A percentile compares a stretch with the other conserved stretches of the same genome.
Evolutionary conservation across 352 stramenopile genomes (phyloP).

Genomic region (Phytophthora pseudosyringae): DNA sequence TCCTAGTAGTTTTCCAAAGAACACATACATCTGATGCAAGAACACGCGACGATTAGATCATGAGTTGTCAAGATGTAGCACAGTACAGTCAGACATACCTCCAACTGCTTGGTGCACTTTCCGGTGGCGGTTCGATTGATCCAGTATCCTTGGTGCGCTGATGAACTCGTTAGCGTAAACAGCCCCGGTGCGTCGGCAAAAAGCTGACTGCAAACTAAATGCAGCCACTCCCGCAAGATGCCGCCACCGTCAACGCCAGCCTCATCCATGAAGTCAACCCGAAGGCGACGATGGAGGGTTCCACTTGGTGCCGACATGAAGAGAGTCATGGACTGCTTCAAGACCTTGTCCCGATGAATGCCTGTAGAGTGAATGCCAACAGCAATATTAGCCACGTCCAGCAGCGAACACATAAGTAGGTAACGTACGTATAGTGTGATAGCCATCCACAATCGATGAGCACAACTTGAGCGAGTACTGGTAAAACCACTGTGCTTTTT

Average conservation of each 20-base stretch:
- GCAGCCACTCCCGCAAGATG: conserved; percentile 82
- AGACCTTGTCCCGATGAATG: conserved; percentile 67
- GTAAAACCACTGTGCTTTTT: conserved; percentile 78
- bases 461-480: conserved; percentile 65
- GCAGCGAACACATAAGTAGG: neutral
- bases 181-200: conserved; percentile 58
- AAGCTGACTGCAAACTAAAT: conserved; percentile 73
- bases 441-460: conserved; percentile 58
- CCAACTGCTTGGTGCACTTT: conserved; percentile 41
- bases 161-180: conserved; percentile 57
- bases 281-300: conserved; percentile 71
- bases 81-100: conserved; percentile 34
- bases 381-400: neutral
- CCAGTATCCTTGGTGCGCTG: conserved; percentile 65
- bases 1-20: conserved; percentile 72
- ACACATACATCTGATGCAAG: conserved; percentile 74
- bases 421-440: conserved; percentile 71
- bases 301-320: conserved; percentile 56
- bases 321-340: conserved; percentile 73
- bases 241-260: conserved; percentile 77
- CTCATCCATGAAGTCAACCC: conserved; percentile 88
- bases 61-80: neutral
- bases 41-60: conserved; percentile 7
- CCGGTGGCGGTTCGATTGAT: conserved; percentile 46
- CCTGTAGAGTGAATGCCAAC: conserved; percentile 32